Conservation (phyloP, 345 rosid genomes). For the Sisymbrium irio region DNA sequence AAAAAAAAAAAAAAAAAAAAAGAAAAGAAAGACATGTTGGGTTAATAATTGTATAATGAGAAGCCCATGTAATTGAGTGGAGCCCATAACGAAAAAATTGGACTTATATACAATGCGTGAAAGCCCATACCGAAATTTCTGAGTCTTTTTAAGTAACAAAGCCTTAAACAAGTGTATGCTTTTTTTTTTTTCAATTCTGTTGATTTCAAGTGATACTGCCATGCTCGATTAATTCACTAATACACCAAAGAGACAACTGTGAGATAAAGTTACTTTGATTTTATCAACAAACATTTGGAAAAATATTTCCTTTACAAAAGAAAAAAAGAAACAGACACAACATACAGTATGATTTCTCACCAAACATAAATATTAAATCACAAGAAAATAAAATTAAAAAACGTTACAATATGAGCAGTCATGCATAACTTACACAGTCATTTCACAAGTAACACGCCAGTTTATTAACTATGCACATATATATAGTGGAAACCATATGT, state of each 20-base stretch:
- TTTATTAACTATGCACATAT: not conserved
- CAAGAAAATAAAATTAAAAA: not conserved
- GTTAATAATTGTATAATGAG: no score
- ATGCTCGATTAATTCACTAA: not conserved
- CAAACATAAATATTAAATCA: conserved; percentile 13
- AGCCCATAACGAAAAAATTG: no score
- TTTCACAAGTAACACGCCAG: not conserved
- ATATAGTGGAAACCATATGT: not conserved
- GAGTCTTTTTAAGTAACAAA: not conserved
- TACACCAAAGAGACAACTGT: not conserved
- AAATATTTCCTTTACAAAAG: not conserved
- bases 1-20: no score
- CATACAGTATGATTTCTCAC: conserved; percentile 15
- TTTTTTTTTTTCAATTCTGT: not conserved
- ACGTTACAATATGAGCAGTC: not conserved
- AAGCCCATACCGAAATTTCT: not conserved
- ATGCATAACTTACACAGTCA: conserved; percentile 6
- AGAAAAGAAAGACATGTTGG: no score
- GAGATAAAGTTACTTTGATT: not conserved
- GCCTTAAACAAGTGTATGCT: no score
- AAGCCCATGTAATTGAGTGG: no score
- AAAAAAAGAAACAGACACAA: not conserved
- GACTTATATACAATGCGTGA: not conserved
- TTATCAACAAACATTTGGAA: conserved; percentile 13
- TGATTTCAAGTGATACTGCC: not conserved